Percentiles rank a stretch among this genome's conserved stretches.
phyloP scores from a whole-genome alignment of 495 filamentous ascomycete species.

The Penicillium malachiteum region DNA sequence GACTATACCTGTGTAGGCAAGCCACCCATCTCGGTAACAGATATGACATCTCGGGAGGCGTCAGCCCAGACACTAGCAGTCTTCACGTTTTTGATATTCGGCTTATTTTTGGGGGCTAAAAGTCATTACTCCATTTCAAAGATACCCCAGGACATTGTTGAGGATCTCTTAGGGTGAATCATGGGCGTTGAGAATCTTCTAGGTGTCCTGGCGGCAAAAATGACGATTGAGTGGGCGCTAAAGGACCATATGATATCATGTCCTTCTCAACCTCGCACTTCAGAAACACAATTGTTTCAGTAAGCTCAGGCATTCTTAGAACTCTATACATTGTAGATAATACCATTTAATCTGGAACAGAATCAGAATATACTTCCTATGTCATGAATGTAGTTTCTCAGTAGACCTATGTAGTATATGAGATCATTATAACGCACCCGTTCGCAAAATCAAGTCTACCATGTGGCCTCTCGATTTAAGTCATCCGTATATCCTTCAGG shows the following conservation, averaged over 20 bases:
- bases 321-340: too few relatives aligned
- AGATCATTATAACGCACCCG: background rate
- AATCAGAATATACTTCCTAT: too few relatives aligned
- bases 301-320: too few relatives aligned
- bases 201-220: background rate
- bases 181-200: background rate
- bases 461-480: background rate
- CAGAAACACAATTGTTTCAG: too few relatives aligned
- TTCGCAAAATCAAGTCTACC: background rate
- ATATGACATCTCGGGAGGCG: slow-evolving; percentile 2
- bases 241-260: background rate
- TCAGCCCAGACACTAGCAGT: background rate
- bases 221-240: background rate
- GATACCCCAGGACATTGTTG: background rate
- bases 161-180: background rate
- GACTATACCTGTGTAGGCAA: background rate
- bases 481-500: background rate
- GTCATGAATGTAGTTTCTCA: too few relatives aligned
- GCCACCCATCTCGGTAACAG: background rate
- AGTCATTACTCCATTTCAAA: background rate
- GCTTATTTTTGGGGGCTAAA: background rate
- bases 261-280: background rate
- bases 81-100: background rate
- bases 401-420: background rate
- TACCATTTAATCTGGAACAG: too few relatives aligned